These are phyloP conservation scores for Blastobotrys americana DNA, from an alignment of 805 yeast genomes.

Conservation along the genomic window DNA sequence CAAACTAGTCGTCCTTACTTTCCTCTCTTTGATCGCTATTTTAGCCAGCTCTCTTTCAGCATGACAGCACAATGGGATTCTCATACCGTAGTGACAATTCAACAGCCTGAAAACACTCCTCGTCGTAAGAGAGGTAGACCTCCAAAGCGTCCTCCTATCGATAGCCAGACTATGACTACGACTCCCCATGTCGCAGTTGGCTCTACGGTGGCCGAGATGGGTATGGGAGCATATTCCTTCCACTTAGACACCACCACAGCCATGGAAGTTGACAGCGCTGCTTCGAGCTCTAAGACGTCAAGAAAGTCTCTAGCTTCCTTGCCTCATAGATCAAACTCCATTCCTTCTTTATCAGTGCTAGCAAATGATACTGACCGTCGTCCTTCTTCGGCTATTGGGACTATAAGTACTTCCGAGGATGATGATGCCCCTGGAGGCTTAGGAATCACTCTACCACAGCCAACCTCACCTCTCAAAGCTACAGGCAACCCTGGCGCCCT, in stretches of 20 bases:
- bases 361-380: no score
- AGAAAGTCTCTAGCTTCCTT: no score
- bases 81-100: no score
- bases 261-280: no score
- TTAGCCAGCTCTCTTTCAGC: no score
- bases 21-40: no score
- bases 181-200: constrained; percentile 14
- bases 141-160: constrained; percentile 19
- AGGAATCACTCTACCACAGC: constrained; percentile 4
- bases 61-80: no score
- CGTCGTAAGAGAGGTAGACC: constrained; percentile 18
- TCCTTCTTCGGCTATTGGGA: constrained; percentile 1
- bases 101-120: background rate
- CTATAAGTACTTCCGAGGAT: background rate
- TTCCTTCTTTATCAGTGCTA: background rate
- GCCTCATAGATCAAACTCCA: background rate
- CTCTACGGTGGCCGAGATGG: constrained; percentile 1
- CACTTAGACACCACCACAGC: constrained; percentile 1
- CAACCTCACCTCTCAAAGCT: background rate
- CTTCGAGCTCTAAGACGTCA: no score
- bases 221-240: constrained; percentile 6
- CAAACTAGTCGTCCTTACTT: no score
- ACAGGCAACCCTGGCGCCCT: background rate
- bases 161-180: constrained; percentile 17
- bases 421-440: constrained; percentile 3